Percentiles rank a stretch among this genome's conserved stretches.
Evolutionary conservation across 23 red algal genomes (phyloP).

Genomic region (Gracilariopsis chorda): DNA sequence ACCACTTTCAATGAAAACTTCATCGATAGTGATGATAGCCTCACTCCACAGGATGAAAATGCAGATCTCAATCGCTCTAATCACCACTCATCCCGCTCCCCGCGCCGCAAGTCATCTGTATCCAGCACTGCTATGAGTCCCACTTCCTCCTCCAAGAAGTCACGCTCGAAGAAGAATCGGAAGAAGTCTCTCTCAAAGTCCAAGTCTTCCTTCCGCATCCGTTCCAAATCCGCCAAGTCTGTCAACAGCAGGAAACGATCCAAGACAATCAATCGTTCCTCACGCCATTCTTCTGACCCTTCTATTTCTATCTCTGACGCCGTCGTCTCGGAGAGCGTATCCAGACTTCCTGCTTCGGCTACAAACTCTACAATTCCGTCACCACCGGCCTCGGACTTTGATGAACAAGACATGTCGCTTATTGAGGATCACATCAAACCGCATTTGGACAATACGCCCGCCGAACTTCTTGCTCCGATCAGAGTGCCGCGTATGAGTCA

Average conservation of each 20-base stretch:
- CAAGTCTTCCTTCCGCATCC: slow-evolving; percentile 17
- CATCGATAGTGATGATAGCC: slow-evolving; percentile 9
- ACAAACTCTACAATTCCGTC: background rate
- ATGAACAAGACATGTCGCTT: background rate
- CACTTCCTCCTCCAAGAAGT: background rate
- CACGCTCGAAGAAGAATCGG: background rate
- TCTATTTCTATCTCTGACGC: background rate
- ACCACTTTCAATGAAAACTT: slow-evolving; percentile 2
- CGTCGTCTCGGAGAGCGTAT: background rate
- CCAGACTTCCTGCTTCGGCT: background rate
- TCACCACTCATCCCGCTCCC: background rate
- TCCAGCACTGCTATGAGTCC: background rate
- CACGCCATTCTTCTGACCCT: background rate
- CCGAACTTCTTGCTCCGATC: slow-evolving; percentile 47
- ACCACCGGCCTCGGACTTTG: background rate
- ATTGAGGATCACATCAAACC: background rate
- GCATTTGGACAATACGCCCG: slow-evolving; percentile 23
- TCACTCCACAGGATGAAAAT: background rate
- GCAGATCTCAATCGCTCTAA: slow-evolving; percentile 20
- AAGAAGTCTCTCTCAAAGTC: background rate
- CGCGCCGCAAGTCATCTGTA: background rate
- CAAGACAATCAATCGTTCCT: background rate
- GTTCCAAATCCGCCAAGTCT: background rate
- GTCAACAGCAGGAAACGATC: background rate
- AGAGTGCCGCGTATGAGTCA: slow-evolving; percentile 38